A percentile compares a stretch with the other conserved stretches of the same genome.
Evolutionary conservation across 371 early-diverging fungal species (phyloP).

Genomic region (Hamiltosporidium magnivora): DNA sequence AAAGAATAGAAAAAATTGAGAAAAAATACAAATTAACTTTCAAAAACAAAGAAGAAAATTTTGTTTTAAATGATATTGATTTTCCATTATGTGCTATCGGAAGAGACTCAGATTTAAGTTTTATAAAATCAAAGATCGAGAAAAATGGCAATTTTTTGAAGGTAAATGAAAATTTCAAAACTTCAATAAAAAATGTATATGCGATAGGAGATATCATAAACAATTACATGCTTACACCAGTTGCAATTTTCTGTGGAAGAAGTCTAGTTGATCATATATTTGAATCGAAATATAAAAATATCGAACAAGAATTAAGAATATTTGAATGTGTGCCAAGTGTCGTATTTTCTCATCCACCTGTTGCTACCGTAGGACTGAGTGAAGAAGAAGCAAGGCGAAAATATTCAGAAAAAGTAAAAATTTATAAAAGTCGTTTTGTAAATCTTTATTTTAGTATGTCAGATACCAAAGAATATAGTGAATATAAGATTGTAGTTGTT

Average conservation of each 20-base stretch:
- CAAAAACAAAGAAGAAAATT: constrained; percentile 49
- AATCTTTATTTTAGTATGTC: constrained; percentile 76
- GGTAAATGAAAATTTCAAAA: constrained; percentile 72
- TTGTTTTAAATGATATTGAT: constrained; percentile 49
- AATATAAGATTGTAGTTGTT: constrained; percentile 69
- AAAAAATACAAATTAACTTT: constrained; percentile 2
- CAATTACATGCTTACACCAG: constrained; percentile 73
- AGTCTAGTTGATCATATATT: constrained; percentile 57
- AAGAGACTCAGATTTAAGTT: constrained; percentile 63
- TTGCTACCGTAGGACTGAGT: constrained; percentile 67
- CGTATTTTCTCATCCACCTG: constrained; percentile 79
- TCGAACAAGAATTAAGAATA: not conserved
- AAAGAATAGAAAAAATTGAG: constrained; percentile 56
- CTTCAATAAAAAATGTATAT: constrained; percentile 61
- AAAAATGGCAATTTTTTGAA: constrained; percentile 62
- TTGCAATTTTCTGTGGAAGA: constrained; percentile 66
- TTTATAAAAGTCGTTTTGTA: constrained; percentile 69
- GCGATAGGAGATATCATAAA: constrained; percentile 87
- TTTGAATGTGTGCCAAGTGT: constrained; percentile 69
- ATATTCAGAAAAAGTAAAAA: constrained; percentile 65
- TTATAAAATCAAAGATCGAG: constrained; percentile 60
- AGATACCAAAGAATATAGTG: constrained; percentile 70
- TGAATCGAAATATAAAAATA: constrained; percentile 58
- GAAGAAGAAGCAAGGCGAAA: constrained; percentile 64
- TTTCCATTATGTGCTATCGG: constrained; percentile 63